phyloP scores from a whole-genome alignment of 179 eudicot genomes.

The Silene noctiflora region DNA sequence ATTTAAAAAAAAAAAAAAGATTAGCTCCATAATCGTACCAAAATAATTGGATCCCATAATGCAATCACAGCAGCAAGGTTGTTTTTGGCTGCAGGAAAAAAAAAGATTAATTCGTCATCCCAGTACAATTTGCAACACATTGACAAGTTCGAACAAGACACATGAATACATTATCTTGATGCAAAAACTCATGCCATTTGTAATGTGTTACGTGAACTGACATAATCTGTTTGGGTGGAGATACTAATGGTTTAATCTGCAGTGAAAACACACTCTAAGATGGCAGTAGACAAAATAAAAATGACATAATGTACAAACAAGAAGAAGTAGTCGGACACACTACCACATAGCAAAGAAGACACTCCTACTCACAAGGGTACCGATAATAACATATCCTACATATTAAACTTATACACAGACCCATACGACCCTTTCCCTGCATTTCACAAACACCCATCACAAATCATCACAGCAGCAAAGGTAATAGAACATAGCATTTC shows the following conservation, averaged over 20 bases:
- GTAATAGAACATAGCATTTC: background rate
- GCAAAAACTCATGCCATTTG: conserved; percentile 97
- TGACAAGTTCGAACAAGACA: background rate
- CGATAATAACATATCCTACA: background rate
- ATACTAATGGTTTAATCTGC: conserved; percentile 89
- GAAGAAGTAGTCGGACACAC: background rate
- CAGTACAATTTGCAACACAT: background rate
- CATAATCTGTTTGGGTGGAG: conserved; percentile 78
- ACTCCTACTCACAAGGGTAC: background rate
- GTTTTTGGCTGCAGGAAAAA: conserved; percentile 62
- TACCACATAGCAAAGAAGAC: background rate
- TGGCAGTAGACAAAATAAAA: background rate
- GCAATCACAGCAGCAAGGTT: conserved; percentile 92
- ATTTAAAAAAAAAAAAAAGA: background rate
- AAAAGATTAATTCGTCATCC: conserved; percentile 6
- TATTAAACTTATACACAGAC: conserved; percentile 63
- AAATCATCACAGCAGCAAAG: conserved; percentile 7
- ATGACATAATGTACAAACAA: background rate
- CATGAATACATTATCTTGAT: conserved; percentile 50
- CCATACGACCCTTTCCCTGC: conserved; percentile 99
- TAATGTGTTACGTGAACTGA: conserved; percentile 42
- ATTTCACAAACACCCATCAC: conserved; percentile 30
- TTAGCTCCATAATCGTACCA: conserved; percentile 44
- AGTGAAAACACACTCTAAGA: conserved; percentile 16
- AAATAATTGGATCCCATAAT: conserved; percentile 91